These are phyloP conservation scores for Alternaria sp. DNA, from an alignment of 2,329 filamentous ascomycete genomes.

Conservation along the genomic window DNA sequence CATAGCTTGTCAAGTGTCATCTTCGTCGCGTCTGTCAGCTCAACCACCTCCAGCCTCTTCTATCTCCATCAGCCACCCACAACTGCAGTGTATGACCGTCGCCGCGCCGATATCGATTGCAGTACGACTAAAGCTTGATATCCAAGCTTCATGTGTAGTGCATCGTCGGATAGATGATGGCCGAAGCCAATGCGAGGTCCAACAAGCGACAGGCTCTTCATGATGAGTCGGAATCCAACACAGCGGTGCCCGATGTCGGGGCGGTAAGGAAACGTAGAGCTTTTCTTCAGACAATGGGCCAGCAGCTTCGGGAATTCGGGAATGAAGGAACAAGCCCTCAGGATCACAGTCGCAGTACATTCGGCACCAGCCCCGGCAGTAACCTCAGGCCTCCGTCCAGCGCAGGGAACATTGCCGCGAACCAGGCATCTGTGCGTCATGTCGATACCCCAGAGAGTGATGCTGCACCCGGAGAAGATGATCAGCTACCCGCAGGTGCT, in stretches of 20 bases:
- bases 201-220: constrained; percentile 23
- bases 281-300: constrained; percentile 35
- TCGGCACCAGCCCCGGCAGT: constrained; percentile 22
- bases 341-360: constrained; percentile 22
- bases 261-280: constrained; percentile 26
- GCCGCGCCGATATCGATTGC: background rate
- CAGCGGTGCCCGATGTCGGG: constrained; percentile 1
- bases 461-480: constrained; percentile 27
- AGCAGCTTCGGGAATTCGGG: constrained; percentile 33
- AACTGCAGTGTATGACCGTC: background rate
- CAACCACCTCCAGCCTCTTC: background rate
- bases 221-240: constrained; percentile 9
- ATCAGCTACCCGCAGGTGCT: constrained; percentile 25
- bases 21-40: background rate
- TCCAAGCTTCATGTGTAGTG: background rate
- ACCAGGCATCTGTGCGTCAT: background rate
- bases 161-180: constrained; percentile 13
- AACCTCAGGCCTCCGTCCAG: constrained; percentile 13
- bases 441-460: constrained; percentile 26
- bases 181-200: constrained; percentile 16
- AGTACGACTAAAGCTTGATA: background rate
- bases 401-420: constrained; percentile 2
- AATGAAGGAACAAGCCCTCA: constrained; percentile 29
- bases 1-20: background rate
- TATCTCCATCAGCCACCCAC: background rate